Base-by-base conservation (phyloP, 495 filamentous ascomycete genomes). In the Penicillium goetzii region DNA sequence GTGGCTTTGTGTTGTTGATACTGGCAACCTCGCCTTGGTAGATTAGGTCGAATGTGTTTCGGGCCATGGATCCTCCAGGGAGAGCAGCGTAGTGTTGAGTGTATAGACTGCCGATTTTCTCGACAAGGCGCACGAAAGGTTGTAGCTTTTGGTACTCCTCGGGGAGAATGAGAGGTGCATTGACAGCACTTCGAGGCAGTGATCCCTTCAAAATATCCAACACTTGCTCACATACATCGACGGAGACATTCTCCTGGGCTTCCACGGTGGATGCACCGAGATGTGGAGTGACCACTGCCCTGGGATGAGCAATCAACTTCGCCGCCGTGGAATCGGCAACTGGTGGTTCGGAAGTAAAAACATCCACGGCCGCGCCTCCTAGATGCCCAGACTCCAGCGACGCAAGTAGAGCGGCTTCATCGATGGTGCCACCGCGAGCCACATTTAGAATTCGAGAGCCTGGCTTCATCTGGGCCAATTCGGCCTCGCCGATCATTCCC, bases 211-310 rank as follows among this genome's bases (percentile, higher is more conserved):
- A 67, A 57, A 92, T 89, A 51, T 83, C 78, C 8, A 88, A 74
- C n/a, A 92, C 88, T 74, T 92, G 88, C 59, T 83, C 82, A 73
- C 89, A 92, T 26, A 91, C 89, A 69, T 92, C 89, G 41, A 90
- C 80, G 26, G 84, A 86, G 15, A 92, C 89, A 67, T 90, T 90
- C 71, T 92, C 89, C 74, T 91, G 89, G 0, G 89, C 89, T 78
- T 92, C 89, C n/a, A 88, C 81, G 2, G 89, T 92, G 14, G 84
- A 87, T 10, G 89, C 89, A 6, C 89, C 89, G 1, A 92, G 81
- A 75, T 92, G 89, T 11, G 89, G 89, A 40, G 89, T 92, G 7
- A 83, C 85, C 25, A 90, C 85, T 4, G 89, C 87, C 60, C 82
- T 84, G 5, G 84, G 84, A 64, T 92, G 89, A 2, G 75, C 76